A percentile compares a stretch with the other conserved stretches of the same genome.
phyloP scores from a whole-genome alignment of 352 stramenopile genomes.

The Salisapilia sapeloensis region DNA sequence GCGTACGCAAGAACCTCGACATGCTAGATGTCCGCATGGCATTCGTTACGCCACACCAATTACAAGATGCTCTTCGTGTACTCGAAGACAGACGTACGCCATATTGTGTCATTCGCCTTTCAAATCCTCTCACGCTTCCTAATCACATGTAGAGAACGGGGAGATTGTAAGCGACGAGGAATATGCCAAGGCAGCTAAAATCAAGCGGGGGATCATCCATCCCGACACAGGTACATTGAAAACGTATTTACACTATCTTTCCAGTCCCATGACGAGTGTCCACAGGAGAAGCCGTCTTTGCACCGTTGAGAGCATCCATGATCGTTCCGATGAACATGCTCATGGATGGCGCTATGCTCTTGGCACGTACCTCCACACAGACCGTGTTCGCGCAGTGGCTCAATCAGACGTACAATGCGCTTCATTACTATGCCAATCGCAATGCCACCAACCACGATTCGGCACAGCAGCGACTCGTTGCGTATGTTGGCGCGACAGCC shows the following conservation, averaged over 20 bases:
- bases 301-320: slow-evolving; percentile 65
- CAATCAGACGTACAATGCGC: slow-evolving; percentile 83
- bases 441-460: slow-evolving; percentile 77
- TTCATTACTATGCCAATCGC: slow-evolving; percentile 82
- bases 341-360: slow-evolving; percentile 68
- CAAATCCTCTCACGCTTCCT: neutral
- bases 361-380: slow-evolving; percentile 38
- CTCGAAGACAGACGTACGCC: slow-evolving; percentile 15
- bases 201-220: slow-evolving; percentile 59
- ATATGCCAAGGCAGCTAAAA: slow-evolving; percentile 33
- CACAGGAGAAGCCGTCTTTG: slow-evolving; percentile 27
- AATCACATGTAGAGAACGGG: slow-evolving; percentile 10
- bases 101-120: too few relatives aligned
- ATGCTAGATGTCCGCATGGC: slow-evolving; percentile 70
- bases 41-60: slow-evolving; percentile 31
- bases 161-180: slow-evolving; percentile 13
- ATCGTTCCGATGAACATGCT: slow-evolving; percentile 78
- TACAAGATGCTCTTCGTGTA: slow-evolving; percentile 23
- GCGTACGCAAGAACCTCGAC: slow-evolving; percentile 65
- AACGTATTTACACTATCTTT: neutral
- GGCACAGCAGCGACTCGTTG: slow-evolving; percentile 33
- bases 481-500: slow-evolving; percentile 56
- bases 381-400: slow-evolving; percentile 74
- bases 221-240: slow-evolving; percentile 43
- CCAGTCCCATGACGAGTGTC: neutral